A percentile compares a stretch with the other conserved stretches of the same genome.
Evolutionary conservation across 768 basidiomycete genomes (phyloP).

Genomic region (Suillus ampliporus): DNA sequence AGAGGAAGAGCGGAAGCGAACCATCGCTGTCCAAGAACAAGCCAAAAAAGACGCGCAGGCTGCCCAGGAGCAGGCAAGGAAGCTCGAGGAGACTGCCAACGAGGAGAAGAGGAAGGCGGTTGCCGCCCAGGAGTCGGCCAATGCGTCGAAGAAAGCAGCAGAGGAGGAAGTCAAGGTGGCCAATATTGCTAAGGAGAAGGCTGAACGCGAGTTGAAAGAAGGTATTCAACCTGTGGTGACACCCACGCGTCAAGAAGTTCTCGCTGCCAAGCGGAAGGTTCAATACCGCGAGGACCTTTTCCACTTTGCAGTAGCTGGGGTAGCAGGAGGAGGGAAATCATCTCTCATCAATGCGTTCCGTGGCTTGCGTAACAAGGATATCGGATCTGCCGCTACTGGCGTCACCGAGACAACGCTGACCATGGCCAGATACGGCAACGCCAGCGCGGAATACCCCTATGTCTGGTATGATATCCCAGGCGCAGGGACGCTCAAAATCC

Average conservation of each 20-base stretch:
- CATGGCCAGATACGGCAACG: constrained; percentile 33
- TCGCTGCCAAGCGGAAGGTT: constrained; percentile 18
- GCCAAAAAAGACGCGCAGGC: constrained; percentile 9
- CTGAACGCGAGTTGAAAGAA: constrained; percentile 25
- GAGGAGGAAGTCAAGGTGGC: constrained; percentile 19
- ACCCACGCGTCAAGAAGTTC: constrained; percentile 27
- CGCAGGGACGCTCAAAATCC: constrained; percentile 38
- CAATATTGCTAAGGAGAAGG: constrained; percentile 18
- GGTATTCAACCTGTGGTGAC: constrained; percentile 32
- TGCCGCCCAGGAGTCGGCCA: constrained; percentile 17
- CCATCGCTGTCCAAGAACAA: constrained; percentile 12
- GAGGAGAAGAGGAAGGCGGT: constrained; percentile 27
- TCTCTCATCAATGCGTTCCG: constrained; percentile 43
- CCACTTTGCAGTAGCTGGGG: constrained; percentile 41
- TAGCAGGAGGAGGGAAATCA: constrained; percentile 42
- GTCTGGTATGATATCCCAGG: constrained; percentile 46
- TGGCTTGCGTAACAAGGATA: constrained; percentile 28
- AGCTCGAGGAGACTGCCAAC: constrained; percentile 19
- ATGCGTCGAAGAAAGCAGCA: constrained; percentile 17
- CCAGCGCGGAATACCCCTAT: constrained; percentile 23
- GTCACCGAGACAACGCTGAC: constrained; percentile 36
- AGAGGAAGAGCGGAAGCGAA: constrained; percentile 15
- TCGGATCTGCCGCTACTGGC: constrained; percentile 33
- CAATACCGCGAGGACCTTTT: constrained; percentile 32
- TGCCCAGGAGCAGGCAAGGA: constrained; percentile 16